Evolutionary conservation across 129 eudicot species (phyloP), one percentile per base, ranked within the genome.

Genomic region (Artemisia tridentata): DNA sequence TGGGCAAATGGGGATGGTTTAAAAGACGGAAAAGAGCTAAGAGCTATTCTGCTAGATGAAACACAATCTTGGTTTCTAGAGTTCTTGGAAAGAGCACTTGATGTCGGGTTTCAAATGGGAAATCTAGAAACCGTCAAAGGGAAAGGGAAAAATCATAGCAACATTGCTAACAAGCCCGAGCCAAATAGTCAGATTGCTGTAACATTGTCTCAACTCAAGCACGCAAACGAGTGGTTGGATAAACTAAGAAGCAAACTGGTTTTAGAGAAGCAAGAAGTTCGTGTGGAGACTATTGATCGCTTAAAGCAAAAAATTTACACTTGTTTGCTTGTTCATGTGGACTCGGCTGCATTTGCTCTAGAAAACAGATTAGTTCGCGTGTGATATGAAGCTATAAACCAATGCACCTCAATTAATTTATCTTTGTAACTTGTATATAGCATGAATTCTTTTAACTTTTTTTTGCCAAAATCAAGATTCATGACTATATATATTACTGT

Each of bases 1-100:
- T 92, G 98, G 98, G 90, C 98, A 11, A 89, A 74, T 29, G 88
- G 85, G 67, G 89, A 87, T 52, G 92, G 95, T 31, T 19, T 80
- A 50, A 87, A 63, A 53, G 87, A 84, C 10, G 82, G 59, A 25
- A 72, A 63, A 68, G 88, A 83, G 43, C 27, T 89, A 18, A 76
- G 80, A 49, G 76, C 77, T 48, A 51, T 73, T 61, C 81, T 92
- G 27, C 16, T 82, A 61, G 81, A 72, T 17, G 98, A 87, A 77
- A 68, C 85, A 12, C 86, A 80, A 50, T 50, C 84, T 9, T 92
- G 98, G 98, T 92, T 92, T 76, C 72, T 92, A 21, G 86, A 76
- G 51, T 92, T 83, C 80, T 71, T 92, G 71, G 95, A 85, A 45
- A 67, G 76, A 73, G 92, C 95, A 19, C 87, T 85, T 19, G 98